phyloP scores from a whole-genome alignment of 139 green algal species.

The Dunaliella sp. region DNA sequence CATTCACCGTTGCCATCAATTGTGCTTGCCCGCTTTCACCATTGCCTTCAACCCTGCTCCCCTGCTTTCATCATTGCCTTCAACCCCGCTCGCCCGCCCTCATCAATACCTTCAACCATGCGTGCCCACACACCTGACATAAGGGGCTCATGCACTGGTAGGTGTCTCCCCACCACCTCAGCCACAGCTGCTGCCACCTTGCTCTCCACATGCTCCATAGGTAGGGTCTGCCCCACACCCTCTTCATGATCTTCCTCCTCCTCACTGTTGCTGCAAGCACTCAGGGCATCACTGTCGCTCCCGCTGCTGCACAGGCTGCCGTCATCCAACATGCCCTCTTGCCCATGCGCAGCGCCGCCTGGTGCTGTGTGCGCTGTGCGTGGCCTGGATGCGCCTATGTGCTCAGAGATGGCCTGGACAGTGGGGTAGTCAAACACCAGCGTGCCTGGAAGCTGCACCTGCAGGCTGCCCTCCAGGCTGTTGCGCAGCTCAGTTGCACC shows the following conservation, averaged over 20 bases:
- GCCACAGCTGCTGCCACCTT: neutral
- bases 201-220: neutral
- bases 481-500: conserved; percentile 75
- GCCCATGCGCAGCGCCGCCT: neutral
- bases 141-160: conserved; percentile 47
- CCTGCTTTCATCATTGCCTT: conserved; percentile 44
- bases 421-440: conserved; percentile 89
- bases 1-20: conserved; percentile 32
- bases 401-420: conserved; percentile 24
- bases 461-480: conserved; percentile 49
- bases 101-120: too few species aligned
- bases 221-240: neutral
- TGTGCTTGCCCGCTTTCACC: conserved; percentile 78
- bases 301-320: neutral
- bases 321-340: neutral
- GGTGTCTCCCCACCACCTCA: conserved; percentile 23
- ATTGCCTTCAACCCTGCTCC: conserved; percentile 59
- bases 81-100: conserved; percentile 60
- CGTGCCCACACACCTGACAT: conserved; percentile 46
- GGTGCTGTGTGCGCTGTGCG: neutral
- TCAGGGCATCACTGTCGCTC: neutral
- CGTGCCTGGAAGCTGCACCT: conserved; percentile 67
- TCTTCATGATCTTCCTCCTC: neutral
- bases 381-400: neutral
- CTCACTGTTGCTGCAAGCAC: neutral